Percentiles rank a stretch among this genome's conserved stretches.
These are phyloP conservation scores for Naematelia aurantialba DNA, from an alignment of 768 basidiomycete species.

Conservation along the genomic window DNA sequence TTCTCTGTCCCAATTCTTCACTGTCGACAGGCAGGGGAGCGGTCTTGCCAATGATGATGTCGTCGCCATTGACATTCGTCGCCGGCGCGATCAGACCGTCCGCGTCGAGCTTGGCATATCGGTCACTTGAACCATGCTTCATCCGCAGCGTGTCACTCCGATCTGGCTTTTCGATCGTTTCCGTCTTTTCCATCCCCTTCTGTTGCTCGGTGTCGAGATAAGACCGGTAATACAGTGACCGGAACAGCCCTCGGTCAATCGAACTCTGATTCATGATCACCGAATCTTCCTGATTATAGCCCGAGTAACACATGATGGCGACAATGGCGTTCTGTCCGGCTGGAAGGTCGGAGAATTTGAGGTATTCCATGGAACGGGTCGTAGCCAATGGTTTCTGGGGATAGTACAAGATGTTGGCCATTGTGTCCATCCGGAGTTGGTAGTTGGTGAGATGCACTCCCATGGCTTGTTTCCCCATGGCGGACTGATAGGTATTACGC, in stretches of 20 bases:
- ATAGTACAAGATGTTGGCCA: slow-evolving; percentile 99
- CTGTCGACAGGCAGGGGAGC: slow-evolving; percentile 94
- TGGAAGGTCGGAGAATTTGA: slow-evolving; percentile 96
- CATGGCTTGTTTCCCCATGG: slow-evolving; percentile 99
- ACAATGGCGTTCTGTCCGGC: slow-evolving; percentile 99
- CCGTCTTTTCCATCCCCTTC: slow-evolving; percentile 81
- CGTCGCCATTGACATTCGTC: slow-evolving; percentile 89
- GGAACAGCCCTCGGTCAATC: slow-evolving; percentile 95
- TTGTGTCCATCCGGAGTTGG: slow-evolving; percentile 98
- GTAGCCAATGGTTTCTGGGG: slow-evolving; percentile 98
- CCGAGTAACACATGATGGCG: slow-evolving; percentile 96
- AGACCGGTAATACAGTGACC: slow-evolving; percentile 96
- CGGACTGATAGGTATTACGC: slow-evolving; percentile 99
- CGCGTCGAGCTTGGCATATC: slow-evolving; percentile 92
- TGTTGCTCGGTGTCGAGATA: slow-evolving; percentile 99
- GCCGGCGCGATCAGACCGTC: slow-evolving; percentile 96
- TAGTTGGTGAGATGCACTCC: slow-evolving; percentile 98
- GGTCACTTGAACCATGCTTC: slow-evolving; percentile 77
- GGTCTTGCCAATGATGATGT: slow-evolving; percentile 99
- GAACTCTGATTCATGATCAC: slow-evolving; percentile 99
- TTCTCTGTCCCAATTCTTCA: slow-evolving; percentile 93
- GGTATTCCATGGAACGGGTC: slow-evolving; percentile 98
- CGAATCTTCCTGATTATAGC: slow-evolving; percentile 99
- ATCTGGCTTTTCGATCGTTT: slow-evolving; percentile 95
- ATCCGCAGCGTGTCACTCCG: slow-evolving; percentile 88